These are phyloP conservation scores for Coemansia sp. DNA, from an alignment of 192 early-diverging fungal species.

Conservation along the genomic window DNA sequence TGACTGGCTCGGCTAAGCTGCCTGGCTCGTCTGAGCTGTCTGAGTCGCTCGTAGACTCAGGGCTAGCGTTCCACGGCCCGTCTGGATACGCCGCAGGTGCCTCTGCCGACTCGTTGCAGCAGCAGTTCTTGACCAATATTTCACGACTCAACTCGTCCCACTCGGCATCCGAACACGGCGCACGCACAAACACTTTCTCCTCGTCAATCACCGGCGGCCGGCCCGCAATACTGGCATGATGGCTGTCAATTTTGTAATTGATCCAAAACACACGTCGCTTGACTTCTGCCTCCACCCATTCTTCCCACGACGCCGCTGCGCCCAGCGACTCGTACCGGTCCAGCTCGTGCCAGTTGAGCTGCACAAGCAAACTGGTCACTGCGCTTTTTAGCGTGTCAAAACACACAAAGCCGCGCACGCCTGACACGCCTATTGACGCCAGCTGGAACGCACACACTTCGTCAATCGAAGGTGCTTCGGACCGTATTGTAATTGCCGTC, in stretches of 20 bases:
- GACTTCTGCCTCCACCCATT: conserved; percentile 38
- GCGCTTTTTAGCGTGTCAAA: conserved; percentile 26
- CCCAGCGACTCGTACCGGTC: conserved; percentile 16
- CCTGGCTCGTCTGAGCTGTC: not conserved
- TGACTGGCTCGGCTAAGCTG: too few relatives aligned
- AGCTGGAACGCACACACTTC: conserved; percentile 33
- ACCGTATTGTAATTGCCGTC: conserved; percentile 10
- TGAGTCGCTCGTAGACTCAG: not conserved
- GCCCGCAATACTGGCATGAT: conserved; percentile 19
- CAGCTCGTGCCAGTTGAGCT: conserved; percentile 39
- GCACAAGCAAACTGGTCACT: conserved; percentile 24
- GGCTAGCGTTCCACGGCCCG: conserved; percentile 6
- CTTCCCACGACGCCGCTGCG: conserved; percentile 21
- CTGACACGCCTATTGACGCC: conserved; percentile 13
- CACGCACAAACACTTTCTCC: conserved; percentile 7
- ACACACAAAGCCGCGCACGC: conserved; percentile 8
- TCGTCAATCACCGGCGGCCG: conserved; percentile 18
- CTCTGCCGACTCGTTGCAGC: conserved; percentile 10
- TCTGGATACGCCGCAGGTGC: not conserved
- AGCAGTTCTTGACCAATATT: conserved; percentile 10
- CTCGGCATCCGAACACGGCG: conserved; percentile 27
- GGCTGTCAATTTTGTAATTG: conserved; percentile 24
- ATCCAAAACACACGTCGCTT: conserved; percentile 45
- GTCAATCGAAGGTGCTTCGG: conserved; percentile 19
- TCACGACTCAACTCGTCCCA: conserved; percentile 38